phyloP scores from a whole-genome alignment of 2,329 filamentous ascomycete genomes.

The Penicillium fuscoglaucum region DNA sequence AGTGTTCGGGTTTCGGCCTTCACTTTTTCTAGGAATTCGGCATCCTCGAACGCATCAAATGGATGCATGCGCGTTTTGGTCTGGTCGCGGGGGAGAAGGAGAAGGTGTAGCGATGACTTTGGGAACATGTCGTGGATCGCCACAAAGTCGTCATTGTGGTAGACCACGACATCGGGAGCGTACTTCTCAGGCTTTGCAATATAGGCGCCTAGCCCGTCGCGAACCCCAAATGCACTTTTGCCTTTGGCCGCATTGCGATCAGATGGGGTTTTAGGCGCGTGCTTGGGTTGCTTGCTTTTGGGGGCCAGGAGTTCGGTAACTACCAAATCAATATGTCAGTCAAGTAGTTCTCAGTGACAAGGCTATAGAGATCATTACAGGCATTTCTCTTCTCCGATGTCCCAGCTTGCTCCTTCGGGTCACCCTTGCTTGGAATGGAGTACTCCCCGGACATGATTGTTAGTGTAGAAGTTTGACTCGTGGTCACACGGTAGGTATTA shows the following conservation, averaged over 20 bases:
- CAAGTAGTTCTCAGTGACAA: not conserved
- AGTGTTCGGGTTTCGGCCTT: constrained; percentile 62
- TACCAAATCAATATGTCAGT: constrained; percentile 22
- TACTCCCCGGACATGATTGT: constrained; percentile 6
- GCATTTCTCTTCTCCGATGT: constrained; percentile 39
- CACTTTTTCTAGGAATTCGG: constrained; percentile 66
- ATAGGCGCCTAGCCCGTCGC: constrained; percentile 67
- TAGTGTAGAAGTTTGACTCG: not conserved
- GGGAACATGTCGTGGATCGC: constrained; percentile 81
- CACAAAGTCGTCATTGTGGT: constrained; percentile 68
- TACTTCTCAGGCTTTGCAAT: constrained; percentile 63
- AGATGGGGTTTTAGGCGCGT: constrained; percentile 19
- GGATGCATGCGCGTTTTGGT: constrained; percentile 66
- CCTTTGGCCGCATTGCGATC: constrained; percentile 17
- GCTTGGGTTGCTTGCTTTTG: constrained; percentile 46
- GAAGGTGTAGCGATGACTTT: constrained; percentile 79
- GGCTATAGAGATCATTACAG: constrained; percentile 27
- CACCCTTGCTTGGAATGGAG: not conserved
- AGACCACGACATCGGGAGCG: constrained; percentile 61
- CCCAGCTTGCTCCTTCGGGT: constrained; percentile 1
- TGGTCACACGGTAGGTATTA: not conserved
- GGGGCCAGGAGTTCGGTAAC: constrained; percentile 58
- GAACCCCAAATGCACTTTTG: constrained; percentile 43
- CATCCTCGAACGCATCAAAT: constrained; percentile 72
- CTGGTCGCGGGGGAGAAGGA: constrained; percentile 77